A percentile compares a stretch with the other conserved stretches of the same genome.
These are phyloP conservation scores for Arthrobotrys iridis DNA, from an alignment of 2,329 filamentous ascomycete species.

Conservation along the genomic window DNA sequence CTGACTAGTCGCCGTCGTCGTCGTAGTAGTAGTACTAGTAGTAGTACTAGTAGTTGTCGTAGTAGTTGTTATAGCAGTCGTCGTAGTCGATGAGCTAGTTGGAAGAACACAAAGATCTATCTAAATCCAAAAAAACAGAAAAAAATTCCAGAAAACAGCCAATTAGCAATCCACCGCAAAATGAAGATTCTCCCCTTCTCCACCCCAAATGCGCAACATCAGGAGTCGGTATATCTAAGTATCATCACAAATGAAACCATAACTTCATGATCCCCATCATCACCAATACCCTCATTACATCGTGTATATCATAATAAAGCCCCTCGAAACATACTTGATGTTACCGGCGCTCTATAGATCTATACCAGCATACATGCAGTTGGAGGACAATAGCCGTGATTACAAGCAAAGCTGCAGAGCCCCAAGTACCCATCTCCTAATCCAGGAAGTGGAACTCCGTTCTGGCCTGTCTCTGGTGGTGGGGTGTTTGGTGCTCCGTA, in stretches of 20 bases:
- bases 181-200: background rate
- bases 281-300: background rate
- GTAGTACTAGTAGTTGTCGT: background rate
- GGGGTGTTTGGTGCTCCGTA: conserved; percentile 51
- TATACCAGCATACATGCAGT: conserved; percentile 56
- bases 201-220: background rate
- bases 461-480: conserved; percentile 57
- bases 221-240: background rate
- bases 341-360: background rate
- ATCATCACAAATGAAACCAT: background rate
- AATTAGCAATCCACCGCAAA: conserved; percentile 13
- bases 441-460: conserved; percentile 61
- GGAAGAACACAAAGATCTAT: conserved; percentile 2
- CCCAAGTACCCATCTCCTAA: conserved; percentile 62
- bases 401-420: conserved; percentile 65
- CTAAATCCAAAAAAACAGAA: background rate
- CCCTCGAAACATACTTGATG: background rate
- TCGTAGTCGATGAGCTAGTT: background rate
- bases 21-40: background rate
- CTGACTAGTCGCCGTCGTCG: background rate
- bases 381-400: conserved; percentile 64
- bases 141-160: background rate
- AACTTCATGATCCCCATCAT: background rate
- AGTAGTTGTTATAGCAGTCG: background rate
- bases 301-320: background rate